A percentile compares a stretch with the other conserved stretches of the same genome.
phyloP scores from a whole-genome alignment of 116 monocot genomes.

The Trichopus zeylanicus region DNA sequence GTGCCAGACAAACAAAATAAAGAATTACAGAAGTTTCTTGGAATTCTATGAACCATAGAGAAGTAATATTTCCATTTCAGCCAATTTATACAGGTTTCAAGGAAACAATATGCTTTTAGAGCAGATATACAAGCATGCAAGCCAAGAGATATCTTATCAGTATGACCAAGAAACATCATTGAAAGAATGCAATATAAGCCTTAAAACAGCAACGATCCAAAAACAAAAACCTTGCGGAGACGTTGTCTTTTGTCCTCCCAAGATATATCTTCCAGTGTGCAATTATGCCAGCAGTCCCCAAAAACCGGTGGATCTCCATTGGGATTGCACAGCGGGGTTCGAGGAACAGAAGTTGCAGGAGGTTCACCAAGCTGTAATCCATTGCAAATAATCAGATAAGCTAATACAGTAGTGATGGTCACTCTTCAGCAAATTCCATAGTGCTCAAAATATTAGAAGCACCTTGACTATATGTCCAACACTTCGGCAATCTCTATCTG shows the following conservation, averaged over 20 bases:
- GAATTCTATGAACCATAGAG: no score
- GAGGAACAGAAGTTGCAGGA: slow-evolving; percentile 26
- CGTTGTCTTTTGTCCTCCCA: slow-evolving; percentile 85
- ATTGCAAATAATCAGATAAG: not conserved
- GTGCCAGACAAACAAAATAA: no score
- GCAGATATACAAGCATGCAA: no score
- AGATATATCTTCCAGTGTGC: slow-evolving; percentile 85
- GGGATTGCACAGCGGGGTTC: slow-evolving; percentile 61
- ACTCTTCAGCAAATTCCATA: no score
- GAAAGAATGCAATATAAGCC: no score
- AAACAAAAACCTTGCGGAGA: slow-evolving; percentile 88
- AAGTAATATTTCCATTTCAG: no score
- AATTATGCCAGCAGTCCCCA: slow-evolving; percentile 96
- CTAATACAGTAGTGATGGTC: not conserved
- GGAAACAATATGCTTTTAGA: no score
- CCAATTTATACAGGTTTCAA: no score
- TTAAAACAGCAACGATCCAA: no score
- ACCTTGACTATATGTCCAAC: slow-evolving; percentile 96
- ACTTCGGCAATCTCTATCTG: slow-evolving; percentile 75
- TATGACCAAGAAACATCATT: no score
- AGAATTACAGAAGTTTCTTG: no score
- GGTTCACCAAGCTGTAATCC: slow-evolving; percentile 82
- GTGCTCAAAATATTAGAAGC: not conserved
- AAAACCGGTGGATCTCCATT: slow-evolving; percentile 72
- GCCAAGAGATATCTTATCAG: no score